phyloP scores from a whole-genome alignment of 2,329 filamentous ascomycete genomes.

The Xylariales sp. region DNA sequence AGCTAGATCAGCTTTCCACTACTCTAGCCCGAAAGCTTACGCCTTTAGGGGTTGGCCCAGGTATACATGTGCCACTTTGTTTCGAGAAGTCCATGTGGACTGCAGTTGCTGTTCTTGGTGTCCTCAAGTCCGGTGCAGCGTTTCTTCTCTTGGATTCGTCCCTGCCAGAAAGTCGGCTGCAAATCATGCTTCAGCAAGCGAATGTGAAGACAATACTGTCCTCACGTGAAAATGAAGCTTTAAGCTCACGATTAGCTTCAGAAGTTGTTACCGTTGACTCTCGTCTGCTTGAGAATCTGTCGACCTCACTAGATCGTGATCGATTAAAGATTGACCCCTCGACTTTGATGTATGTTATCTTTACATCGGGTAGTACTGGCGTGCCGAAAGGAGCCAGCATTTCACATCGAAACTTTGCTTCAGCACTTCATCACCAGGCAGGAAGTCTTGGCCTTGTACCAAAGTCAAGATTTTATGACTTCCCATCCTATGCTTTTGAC shows the following conservation, averaged over 20 bases:
- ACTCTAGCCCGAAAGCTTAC: not conserved
- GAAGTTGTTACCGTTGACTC: too few species aligned
- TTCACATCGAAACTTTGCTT: too few species aligned
- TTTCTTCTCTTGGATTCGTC: not conserved
- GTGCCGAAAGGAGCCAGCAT: slow-evolving; percentile 6
- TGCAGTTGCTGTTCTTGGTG: not conserved
- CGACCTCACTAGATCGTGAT: too few species aligned
- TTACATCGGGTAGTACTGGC: slow-evolving; percentile 6
- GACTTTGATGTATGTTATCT: not conserved
- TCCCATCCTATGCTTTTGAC: too few species aligned
- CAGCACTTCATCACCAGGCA: too few species aligned
- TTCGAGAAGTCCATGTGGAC: not conserved
- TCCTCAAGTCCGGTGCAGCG: not conserved
- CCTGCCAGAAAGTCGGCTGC: not conserved
- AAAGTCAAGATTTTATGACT: too few species aligned
- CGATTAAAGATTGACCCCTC: too few species aligned
- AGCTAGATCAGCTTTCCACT: not conserved
- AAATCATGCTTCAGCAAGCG: too few species aligned
- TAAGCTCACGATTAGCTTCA: too few species aligned
- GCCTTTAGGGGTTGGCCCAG: slow-evolving; percentile 20
- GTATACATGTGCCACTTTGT: slow-evolving; percentile 12
- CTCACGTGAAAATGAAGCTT: too few species aligned
- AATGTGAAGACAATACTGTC: too few species aligned
- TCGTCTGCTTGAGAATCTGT: too few species aligned
- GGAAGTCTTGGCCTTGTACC: not conserved